Evolutionary conservation across 2,329 filamentous ascomycete genomes (phyloP).

Genomic region (Seiridium cupressi): DNA sequence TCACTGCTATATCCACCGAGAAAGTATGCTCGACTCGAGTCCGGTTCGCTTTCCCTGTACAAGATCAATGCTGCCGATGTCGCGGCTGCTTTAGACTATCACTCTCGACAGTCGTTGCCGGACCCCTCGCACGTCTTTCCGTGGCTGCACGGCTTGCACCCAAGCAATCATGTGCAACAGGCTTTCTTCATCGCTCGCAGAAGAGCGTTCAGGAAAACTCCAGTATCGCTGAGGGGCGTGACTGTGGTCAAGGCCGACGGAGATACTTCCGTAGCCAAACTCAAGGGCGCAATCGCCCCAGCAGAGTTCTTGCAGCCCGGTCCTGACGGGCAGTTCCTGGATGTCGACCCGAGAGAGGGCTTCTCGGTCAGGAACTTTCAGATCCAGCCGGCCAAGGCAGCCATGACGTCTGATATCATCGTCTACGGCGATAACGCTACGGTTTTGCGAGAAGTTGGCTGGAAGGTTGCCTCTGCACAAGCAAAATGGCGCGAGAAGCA

Average conservation of each 20-base stretch:
- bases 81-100: slow-evolving; percentile 70
- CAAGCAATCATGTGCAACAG: slow-evolving; percentile 83
- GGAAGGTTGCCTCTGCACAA: slow-evolving; percentile 74
- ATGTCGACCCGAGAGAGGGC: slow-evolving; percentile 82
- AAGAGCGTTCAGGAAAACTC: slow-evolving; percentile 66
- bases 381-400: slow-evolving; percentile 87
- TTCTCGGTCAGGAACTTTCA: slow-evolving; percentile 98
- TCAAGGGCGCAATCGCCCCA: slow-evolving; percentile 85
- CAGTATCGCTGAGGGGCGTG: slow-evolving; percentile 75
- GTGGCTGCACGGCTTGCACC: slow-evolving; percentile 92
- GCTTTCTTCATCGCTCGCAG: slow-evolving; percentile 83
- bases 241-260: slow-evolving; percentile 88
- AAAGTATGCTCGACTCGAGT: slow-evolving; percentile 50
- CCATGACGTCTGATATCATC: slow-evolving; percentile 85
- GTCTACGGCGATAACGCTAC: slow-evolving; percentile 78
- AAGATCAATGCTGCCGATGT: slow-evolving; percentile 69
- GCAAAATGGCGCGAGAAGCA: slow-evolving; percentile 68
- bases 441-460: slow-evolving; percentile 61
- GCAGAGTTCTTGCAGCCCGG: slow-evolving; percentile 69
- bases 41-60: slow-evolving; percentile 63
- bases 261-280: slow-evolving; percentile 67
- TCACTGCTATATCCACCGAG: slow-evolving; percentile 77
- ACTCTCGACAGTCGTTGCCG: slow-evolving; percentile 77
- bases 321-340: slow-evolving; percentile 63
- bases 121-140: slow-evolving; percentile 87